These are phyloP conservation scores for Zygoascus bituminiphila DNA, from an alignment of 805 yeast species.

Conservation along the genomic window DNA sequence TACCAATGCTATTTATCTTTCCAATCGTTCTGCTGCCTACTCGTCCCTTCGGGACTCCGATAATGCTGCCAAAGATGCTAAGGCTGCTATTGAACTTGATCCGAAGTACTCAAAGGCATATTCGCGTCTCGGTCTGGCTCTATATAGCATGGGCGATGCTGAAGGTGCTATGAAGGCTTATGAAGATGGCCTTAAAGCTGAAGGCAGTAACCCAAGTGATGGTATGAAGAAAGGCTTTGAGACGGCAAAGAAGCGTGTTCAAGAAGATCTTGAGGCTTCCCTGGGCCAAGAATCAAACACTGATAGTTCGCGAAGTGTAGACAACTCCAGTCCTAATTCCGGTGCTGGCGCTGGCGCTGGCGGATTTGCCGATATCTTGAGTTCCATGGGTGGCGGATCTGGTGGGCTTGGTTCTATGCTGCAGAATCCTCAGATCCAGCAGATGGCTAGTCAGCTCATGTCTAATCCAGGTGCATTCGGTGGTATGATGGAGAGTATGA, in stretches of 20 bases:
- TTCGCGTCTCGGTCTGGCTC: slow-evolving; percentile 90
- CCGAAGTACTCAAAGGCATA: slow-evolving; percentile 85
- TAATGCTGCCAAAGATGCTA: slow-evolving; percentile 76
- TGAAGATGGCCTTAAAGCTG: slow-evolving; percentile 75
- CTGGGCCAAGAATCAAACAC: slow-evolving; percentile 30
- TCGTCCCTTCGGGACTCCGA: slow-evolving; percentile 69
- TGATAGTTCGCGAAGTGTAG: slow-evolving; percentile 28
- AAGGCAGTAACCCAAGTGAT: slow-evolving; percentile 76
- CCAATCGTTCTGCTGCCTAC: slow-evolving; percentile 96
- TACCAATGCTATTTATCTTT: slow-evolving; percentile 71
- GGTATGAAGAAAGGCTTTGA: slow-evolving; percentile 92
- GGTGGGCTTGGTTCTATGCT: slow-evolving; percentile 45
- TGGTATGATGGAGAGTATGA: slow-evolving; percentile 56
- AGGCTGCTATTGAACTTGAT: slow-evolving; percentile 67
- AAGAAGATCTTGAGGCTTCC: slow-evolving; percentile 42
- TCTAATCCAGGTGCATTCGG: slow-evolving; percentile 46
- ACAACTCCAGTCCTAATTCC: slow-evolving; percentile 22
- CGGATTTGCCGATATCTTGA: slow-evolving; percentile 30
- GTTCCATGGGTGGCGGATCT: slow-evolving; percentile 36
- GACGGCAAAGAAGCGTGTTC: slow-evolving; percentile 82
- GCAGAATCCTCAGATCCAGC: slow-evolving; percentile 84
- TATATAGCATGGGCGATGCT: slow-evolving; percentile 89
- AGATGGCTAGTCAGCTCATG: slow-evolving; percentile 85
- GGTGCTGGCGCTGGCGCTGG: slow-evolving; percentile 55
- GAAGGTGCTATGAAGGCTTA: slow-evolving; percentile 87